phyloP scores from a whole-genome alignment of 148 eudicot genomes.

The Hydrangea macrophylla region DNA sequence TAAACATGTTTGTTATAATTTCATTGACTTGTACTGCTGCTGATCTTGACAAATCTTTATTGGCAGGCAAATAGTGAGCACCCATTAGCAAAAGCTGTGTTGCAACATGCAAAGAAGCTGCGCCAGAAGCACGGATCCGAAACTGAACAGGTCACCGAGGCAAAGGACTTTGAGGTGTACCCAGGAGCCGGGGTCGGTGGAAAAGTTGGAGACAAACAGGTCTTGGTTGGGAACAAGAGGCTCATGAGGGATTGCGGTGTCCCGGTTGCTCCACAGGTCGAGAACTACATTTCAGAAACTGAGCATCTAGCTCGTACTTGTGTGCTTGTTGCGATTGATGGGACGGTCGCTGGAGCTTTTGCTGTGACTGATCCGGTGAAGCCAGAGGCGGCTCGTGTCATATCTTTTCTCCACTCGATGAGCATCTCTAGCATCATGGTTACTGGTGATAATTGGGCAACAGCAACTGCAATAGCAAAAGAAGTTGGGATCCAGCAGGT shows the following conservation, averaged over 20 bases:
- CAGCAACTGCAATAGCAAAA: constrained; percentile 76
- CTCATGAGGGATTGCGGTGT: constrained; percentile 58
- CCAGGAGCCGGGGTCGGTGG: constrained; percentile 94
- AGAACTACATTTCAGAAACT: constrained; percentile 50
- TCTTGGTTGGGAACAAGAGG: constrained; percentile 87
- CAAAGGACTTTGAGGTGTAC: constrained; percentile 84
- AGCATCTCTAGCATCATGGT: constrained; percentile 83
- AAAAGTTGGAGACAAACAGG: constrained; percentile 60
- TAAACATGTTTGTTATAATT: no score
- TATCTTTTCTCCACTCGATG: constrained; percentile 71
- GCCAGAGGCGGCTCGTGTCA: constrained; percentile 77
- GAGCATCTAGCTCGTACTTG: constrained; percentile 82
- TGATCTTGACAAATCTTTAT: neutral
- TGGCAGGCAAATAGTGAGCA: constrained; percentile 94
- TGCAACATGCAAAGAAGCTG: constrained; percentile 72
- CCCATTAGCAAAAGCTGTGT: constrained; percentile 88
- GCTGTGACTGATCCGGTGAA: constrained; percentile 95
- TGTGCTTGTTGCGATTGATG: constrained; percentile 78
- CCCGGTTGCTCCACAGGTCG: constrained; percentile 53
- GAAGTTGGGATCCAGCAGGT: constrained; percentile 77
- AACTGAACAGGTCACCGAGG: constrained; percentile 48
- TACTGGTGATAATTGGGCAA: constrained; percentile 97
- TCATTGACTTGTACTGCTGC: neutral
- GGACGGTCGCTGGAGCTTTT: constrained; percentile 78
- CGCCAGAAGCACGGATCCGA: constrained; percentile 36